A percentile compares a stretch with the other conserved stretches of the same genome.
Conservation (phyloP, 2,329 filamentous ascomycete species). For the Cladosporium sp. region DNA sequence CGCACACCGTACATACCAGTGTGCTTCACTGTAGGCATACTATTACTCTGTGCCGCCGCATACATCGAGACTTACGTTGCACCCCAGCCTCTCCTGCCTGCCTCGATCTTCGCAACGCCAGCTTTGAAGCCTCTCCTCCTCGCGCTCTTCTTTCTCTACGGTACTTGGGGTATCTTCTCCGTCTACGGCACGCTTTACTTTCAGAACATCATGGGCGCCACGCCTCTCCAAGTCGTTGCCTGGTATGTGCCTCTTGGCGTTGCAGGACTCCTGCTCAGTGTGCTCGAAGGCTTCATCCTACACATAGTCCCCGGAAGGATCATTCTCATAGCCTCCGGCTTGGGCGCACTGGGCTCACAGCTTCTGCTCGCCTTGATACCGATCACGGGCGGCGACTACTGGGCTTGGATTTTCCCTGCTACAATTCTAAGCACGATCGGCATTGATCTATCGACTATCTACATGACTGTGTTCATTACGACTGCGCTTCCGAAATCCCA, state of each 20-base stretch:
- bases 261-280: constrained; percentile 63
- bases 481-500: constrained; percentile 62
- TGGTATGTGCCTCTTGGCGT: constrained; percentile 66
- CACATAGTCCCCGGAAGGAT: constrained; percentile 62
- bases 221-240: constrained; percentile 58
- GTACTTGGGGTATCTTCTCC: constrained; percentile 62
- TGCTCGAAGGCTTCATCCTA: constrained; percentile 59
- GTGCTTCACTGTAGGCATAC: constrained; percentile 57
- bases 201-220: constrained; percentile 53
- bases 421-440: constrained; percentile 66
- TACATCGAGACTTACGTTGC: constrained; percentile 70
- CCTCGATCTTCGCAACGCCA: constrained; percentile 63
- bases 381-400: constrained; percentile 51
- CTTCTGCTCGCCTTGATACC: constrained; percentile 63
- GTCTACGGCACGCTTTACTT: constrained; percentile 69
- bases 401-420: constrained; percentile 67
- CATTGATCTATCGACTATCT: constrained; percentile 69
- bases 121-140: constrained; percentile 61
- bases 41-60: constrained; percentile 56
- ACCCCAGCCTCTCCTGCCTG: constrained; percentile 61
- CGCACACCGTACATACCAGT: constrained; percentile 64
- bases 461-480: constrained; percentile 69
- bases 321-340: constrained; percentile 57
- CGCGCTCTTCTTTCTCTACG: constrained; percentile 62
- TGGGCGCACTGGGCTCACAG: constrained; percentile 54